phyloP scores from a whole-genome alignment of 176 grass and related monocot genomes.

The Hordeum marinum region DNA sequence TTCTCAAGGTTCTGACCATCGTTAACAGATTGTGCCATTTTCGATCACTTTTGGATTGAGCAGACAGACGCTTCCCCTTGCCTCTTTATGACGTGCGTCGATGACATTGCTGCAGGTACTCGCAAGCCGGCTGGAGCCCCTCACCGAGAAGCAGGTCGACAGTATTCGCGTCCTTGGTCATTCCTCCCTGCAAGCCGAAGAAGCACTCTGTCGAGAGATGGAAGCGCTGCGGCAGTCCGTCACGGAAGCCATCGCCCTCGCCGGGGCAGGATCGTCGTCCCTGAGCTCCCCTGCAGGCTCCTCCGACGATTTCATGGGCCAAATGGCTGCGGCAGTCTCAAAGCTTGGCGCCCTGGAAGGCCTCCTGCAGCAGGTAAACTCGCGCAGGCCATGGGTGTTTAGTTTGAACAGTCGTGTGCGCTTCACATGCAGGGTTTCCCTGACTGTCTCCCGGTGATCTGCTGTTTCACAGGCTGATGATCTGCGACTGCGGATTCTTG shows the following conservation, averaged over 20 bases:
- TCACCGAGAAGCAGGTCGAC: conserved; percentile 53
- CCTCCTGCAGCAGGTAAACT: conserved; percentile 39
- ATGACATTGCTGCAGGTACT: conserved; percentile 26
- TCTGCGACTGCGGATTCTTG: conserved; percentile 39
- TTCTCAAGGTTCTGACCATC: conserved; percentile 38
- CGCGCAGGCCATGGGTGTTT: background rate
- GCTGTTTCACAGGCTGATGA: conserved; percentile 38
- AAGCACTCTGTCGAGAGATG: conserved; percentile 28
- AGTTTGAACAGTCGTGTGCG: background rate
- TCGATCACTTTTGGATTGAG: no score
- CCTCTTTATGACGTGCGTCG: background rate
- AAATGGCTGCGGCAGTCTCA: conserved; percentile 40
- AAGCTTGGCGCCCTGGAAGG: conserved; percentile 39
- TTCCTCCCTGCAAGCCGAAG: conserved; percentile 42
- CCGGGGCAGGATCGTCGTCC: conserved; percentile 15
- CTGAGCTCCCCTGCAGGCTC: background rate
- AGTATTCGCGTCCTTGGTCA: conserved; percentile 29
- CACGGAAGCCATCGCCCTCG: conserved; percentile 28
- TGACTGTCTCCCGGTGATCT: background rate
- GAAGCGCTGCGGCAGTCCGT: conserved; percentile 38
- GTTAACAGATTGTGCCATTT: background rate
- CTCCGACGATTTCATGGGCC: conserved; percentile 18
- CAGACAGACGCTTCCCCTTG: background rate
- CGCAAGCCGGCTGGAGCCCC: conserved; percentile 46
- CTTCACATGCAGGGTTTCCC: background rate